phyloP scores from a whole-genome alignment of 345 rosid genomes.

The Clarkia xantiana region DNA sequence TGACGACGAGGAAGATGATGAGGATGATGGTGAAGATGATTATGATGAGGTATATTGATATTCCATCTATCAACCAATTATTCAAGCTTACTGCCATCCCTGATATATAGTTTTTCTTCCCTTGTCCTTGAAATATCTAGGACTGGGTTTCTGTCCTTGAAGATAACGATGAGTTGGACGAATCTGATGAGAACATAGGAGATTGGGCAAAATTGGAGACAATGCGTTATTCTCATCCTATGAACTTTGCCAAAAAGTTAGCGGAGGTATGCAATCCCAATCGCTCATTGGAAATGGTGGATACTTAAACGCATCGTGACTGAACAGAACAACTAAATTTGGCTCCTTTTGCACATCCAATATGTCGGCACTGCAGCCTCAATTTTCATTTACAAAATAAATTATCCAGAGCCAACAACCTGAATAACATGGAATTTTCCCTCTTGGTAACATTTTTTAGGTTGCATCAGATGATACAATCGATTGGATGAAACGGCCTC shows the following conservation, averaged over 20 bases:
- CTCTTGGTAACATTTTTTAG: constrained; percentile 20
- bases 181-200: constrained; percentile 45
- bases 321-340: no score
- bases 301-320: no score
- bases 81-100: constrained; percentile 3
- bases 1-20: constrained; percentile 17
- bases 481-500: constrained; percentile 85
- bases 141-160: constrained; percentile 64
- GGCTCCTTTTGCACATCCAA: no score
- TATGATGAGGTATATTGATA: constrained; percentile 38
- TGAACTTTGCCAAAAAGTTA: constrained; percentile 76
- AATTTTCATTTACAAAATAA: no score
- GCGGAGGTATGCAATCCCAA: constrained; percentile 31
- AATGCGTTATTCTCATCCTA: constrained; percentile 85
- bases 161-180: constrained; percentile 42
- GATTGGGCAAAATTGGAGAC: constrained; percentile 92
- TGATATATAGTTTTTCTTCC: no score
- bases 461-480: constrained; percentile 64
- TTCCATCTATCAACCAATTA: neutral
- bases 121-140: constrained; percentile 22
- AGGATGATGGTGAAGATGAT: constrained; percentile 13
- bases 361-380: no score
- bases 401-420: no score
- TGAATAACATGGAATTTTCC: no score
- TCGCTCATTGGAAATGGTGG: no score